A percentile compares a stretch with the other conserved stretches of the same genome.
phyloP scores from a whole-genome alignment of 768 basidiomycete genomes.

The Mycena rosella region DNA sequence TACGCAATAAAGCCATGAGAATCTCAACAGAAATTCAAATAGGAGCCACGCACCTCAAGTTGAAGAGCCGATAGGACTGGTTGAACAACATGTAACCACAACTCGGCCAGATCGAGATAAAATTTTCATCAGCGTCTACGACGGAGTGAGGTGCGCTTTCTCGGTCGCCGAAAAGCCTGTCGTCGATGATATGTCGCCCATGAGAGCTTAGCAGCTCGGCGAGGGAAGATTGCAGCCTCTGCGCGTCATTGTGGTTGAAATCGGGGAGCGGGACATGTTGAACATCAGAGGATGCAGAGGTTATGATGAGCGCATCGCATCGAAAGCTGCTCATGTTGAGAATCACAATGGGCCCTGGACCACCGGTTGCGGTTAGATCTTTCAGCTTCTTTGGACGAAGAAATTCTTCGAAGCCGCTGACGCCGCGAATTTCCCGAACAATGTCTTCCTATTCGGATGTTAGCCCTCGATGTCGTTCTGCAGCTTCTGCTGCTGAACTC shows the following conservation, averaged over 20 bases:
- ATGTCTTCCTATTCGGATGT: no score
- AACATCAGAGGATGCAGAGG: not conserved
- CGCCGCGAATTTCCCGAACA: no score
- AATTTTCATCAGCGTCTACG: not conserved
- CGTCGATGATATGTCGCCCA: not conserved
- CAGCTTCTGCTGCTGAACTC: no score
- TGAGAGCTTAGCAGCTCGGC: not conserved
- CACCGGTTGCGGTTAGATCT: no score
- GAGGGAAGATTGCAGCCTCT: not conserved
- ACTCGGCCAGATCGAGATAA: constrained; percentile 8
- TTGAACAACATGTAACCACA: constrained; percentile 20
- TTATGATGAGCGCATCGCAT: no score
- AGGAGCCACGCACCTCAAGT: not conserved
- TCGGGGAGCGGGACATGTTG: not conserved
- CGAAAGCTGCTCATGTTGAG: no score
- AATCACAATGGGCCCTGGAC: no score
- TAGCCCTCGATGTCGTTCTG: no score
- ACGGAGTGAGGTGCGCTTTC: no score
- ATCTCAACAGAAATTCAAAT: not conserved
- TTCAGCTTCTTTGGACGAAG: no score
- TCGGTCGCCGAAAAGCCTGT: not conserved
- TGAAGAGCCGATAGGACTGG: constrained; percentile 1
- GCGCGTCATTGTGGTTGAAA: not conserved
- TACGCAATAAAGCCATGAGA: not conserved
- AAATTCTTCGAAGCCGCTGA: no score